Conservation (phyloP, 345 rosid species). For the Mallotus nudiflorus region DNA sequence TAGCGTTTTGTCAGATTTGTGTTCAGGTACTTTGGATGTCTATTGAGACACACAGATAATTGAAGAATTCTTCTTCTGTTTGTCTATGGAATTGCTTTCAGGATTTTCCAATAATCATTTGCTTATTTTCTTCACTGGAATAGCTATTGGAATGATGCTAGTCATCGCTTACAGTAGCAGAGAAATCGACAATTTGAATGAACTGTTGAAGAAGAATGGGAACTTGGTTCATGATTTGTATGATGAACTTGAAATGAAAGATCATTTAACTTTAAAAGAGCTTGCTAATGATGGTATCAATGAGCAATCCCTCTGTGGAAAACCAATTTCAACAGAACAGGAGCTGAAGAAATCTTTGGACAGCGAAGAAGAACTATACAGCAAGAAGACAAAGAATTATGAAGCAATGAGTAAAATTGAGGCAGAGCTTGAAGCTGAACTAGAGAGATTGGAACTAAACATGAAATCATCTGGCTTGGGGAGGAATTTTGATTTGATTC, state of each 20-base stretch:
- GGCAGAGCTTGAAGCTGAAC: conserved; percentile 44
- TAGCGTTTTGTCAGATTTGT: too few relatives aligned
- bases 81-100: too few relatives aligned
- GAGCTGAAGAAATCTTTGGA: neutral
- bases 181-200: conserved; percentile 29
- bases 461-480: conserved; percentile 19
- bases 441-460: conserved; percentile 32
- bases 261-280: conserved; percentile 21
- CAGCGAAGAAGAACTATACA: conserved; percentile 1
- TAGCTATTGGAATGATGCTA: conserved; percentile 25
- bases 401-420: conserved; percentile 36
- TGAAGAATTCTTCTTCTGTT: too few relatives aligned
- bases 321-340: neutral
- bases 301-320: neutral
- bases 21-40: too few relatives aligned
- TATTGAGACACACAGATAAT: too few relatives aligned
- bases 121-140: conserved; percentile 28
- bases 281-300: neutral
- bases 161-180: conserved; percentile 3
- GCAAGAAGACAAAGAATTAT: conserved; percentile 9
- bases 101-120: conserved; percentile 18
- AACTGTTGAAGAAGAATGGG: conserved; percentile 27
- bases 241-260: conserved; percentile 42
- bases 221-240: conserved; percentile 32
- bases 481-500: conserved; percentile 7